Evolutionary conservation across 805 yeast species (phyloP).

Genomic region (Barnettozyma sucrosica): DNA sequence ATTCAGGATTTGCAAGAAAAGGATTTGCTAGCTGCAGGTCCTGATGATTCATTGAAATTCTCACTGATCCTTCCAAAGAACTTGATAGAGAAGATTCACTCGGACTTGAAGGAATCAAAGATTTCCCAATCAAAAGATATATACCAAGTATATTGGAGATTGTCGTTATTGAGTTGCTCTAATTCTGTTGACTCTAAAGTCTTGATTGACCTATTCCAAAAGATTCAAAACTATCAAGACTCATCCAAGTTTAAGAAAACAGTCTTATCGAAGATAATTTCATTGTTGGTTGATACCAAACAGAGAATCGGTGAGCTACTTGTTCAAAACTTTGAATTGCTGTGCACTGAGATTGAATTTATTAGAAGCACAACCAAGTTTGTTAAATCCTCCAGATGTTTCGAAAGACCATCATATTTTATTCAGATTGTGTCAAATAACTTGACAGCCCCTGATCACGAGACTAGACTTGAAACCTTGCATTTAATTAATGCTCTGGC

Average conservation of each 20-base stretch:
- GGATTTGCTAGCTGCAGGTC: conserved; percentile 15
- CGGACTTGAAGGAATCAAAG: conserved; percentile 6
- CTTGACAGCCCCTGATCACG: conserved; percentile 44
- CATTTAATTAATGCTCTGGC: conserved; percentile 35
- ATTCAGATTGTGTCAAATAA: conserved; percentile 30
- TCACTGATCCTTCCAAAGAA: conserved; percentile 15
- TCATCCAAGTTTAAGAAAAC: conserved; percentile 13
- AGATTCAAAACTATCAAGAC: not conserved
- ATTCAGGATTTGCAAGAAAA: conserved; percentile 30
- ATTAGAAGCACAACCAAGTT: conserved; percentile 17
- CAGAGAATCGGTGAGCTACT: conserved; percentile 5
- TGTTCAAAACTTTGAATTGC: conserved; percentile 12
- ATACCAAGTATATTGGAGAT: conserved; percentile 48
- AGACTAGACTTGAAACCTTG: conserved; percentile 46
- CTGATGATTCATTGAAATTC: conserved; percentile 13
- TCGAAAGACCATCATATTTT: conserved; percentile 10
- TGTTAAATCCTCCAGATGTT: conserved; percentile 5
- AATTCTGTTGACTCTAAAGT: conserved; percentile 19
- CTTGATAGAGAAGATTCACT: conserved; percentile 9
- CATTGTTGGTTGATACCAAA: conserved; percentile 9
- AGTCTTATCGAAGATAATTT: conserved; percentile 15
- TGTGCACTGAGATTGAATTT: conserved; percentile 19
- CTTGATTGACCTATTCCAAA: conserved; percentile 5
- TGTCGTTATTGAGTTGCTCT: conserved; percentile 35
- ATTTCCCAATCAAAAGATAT: conserved; percentile 15